Base-by-base conservation (phyloP, 305 asterid genomes). In the Nicotiana rustica region DNA sequence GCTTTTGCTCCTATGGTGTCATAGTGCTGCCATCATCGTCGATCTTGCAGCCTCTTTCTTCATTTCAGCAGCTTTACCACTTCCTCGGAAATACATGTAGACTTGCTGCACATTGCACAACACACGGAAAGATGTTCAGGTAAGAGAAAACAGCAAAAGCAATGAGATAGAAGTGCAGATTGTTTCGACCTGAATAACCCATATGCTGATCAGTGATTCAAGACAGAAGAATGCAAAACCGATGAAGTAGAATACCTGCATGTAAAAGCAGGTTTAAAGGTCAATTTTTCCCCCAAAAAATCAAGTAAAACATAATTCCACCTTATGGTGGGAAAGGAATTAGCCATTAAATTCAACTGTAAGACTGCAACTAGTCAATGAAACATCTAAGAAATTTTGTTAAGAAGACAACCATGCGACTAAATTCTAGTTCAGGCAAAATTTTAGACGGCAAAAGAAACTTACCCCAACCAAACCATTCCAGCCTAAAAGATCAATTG, bases 21-120 rank as follows among this genome's bases (percentile, higher is more conserved):
- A 96, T 59, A 90, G 66, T 67, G 97, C 96, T 81, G 97, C 95
- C 91, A 96, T 89, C 88, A 94, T 35, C 19, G 99, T 94, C 36
- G 94, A 90, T 78, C 96, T 87, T 31, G 98, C 96, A 84, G 98
- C 99, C 70, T 94, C 95, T 0, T 93, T 93, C 89, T 88, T 93
- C 92, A 94, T 92, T 90, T 96, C 96, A 76, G 95, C 93, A 10
- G 97, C 97, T 89, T 96, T 96, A 65, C 99, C 99, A 73, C 98
- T 96, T 86, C 99, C 99, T 79, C 98, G 91, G 91, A 96, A 96
- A 85, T 95, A 94, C 93, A 87, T 85, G 90, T 91, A 94, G 35
- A 94, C 99, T 94, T 95, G 99, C 98, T 94, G 98, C 84, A 88
- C 33, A 61, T 67, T 69, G 8, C 17, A 21, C 38, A 60, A 35